A percentile compares a stretch with the other conserved stretches of the same genome.
These are phyloP conservation scores for Blastocystis sp. DNA, from an alignment of 352 stramenopile species.

Conservation along the genomic window DNA sequence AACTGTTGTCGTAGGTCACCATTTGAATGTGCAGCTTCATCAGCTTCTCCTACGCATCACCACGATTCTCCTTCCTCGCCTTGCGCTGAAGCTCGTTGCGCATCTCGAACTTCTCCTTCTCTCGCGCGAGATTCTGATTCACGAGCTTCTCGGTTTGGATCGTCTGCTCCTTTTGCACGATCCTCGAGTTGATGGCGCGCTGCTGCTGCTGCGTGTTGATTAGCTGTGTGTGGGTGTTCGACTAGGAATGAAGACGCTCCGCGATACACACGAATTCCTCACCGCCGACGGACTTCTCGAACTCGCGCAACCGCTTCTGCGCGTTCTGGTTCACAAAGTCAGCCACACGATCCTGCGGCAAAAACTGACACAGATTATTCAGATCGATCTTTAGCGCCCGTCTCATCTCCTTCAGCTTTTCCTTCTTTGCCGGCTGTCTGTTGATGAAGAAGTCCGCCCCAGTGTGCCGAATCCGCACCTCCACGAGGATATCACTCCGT, in stretches of 20 bases:
- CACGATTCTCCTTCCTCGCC: neutral
- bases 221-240: conserved; percentile 27
- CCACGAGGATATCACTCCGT: conserved; percentile 12
- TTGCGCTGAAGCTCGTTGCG: neutral
- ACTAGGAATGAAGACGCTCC: neutral
- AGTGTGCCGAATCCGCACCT: conserved; percentile 1
- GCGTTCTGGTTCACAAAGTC: conserved; percentile 75
- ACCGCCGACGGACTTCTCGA: conserved; percentile 53
- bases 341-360: conserved; percentile 92
- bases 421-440: conserved; percentile 71
- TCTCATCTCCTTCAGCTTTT: conserved; percentile 78
- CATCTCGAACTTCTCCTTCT: conserved; percentile 57
- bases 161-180: conserved; percentile 53
- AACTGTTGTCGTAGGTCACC: conserved; percentile 22
- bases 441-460: conserved; percentile 76
- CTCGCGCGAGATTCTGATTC: conserved; percentile 73
- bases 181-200: neutral
- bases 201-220: conserved; percentile 56
- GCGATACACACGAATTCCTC: conserved; percentile 11
- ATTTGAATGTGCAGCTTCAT: conserved; percentile 53
- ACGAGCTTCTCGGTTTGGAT: conserved; percentile 76
- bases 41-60: neutral
- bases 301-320: conserved; percentile 40
- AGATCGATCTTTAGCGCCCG: conserved; percentile 87
- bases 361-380: conserved; percentile 96